Evolutionary conservation across 2,329 filamentous ascomycete genomes (phyloP).

Genomic region (Hortaea sp.): DNA sequence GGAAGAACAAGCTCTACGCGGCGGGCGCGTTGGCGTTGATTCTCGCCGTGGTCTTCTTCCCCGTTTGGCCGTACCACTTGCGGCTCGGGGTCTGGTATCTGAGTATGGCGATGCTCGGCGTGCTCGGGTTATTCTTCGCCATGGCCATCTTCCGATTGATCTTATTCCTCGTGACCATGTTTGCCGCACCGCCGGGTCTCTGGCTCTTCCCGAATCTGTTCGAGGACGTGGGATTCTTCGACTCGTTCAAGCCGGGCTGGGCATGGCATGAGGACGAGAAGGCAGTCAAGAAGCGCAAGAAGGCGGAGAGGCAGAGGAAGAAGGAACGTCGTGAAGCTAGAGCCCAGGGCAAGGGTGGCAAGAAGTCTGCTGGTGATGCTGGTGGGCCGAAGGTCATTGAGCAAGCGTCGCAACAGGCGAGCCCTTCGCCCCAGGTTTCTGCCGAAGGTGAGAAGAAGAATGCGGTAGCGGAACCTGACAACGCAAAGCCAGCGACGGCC

Average conservation of each 20-base stretch:
- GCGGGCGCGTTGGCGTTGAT: slow-evolving; percentile 71
- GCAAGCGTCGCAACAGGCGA: slow-evolving; percentile 6
- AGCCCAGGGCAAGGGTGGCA: slow-evolving; percentile 14
- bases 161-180: slow-evolving; percentile 86
- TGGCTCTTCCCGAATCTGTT: slow-evolving; percentile 98
- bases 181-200: slow-evolving; percentile 72
- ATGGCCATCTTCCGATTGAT: slow-evolving; percentile 98
- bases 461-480: too few relatives aligned
- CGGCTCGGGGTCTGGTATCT: slow-evolving; percentile 95
- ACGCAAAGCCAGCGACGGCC: slow-evolving; percentile 6
- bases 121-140: slow-evolving; percentile 87
- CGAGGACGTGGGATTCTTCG: slow-evolving; percentile 96
- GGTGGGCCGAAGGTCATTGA: slow-evolving; percentile 3
- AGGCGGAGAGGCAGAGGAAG: slow-evolving; percentile 23
- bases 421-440: too few relatives aligned
- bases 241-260: slow-evolving; percentile 93
- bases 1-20: slow-evolving; percentile 89
- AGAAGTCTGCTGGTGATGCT: slow-evolving; percentile 5
- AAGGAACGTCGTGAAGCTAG: slow-evolving; percentile 22
- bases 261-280: slow-evolving; percentile 67
- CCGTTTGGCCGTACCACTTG: slow-evolving; percentile 86
- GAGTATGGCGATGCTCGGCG: slow-evolving; percentile 81
- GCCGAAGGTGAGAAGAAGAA: too few relatives aligned
- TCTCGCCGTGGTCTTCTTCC: slow-evolving; percentile 86
- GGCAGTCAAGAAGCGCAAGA: slow-evolving; percentile 28